Base-by-base conservation (phyloP, 192 early-diverging fungal genomes). In the Coemansia sp. region DNA sequence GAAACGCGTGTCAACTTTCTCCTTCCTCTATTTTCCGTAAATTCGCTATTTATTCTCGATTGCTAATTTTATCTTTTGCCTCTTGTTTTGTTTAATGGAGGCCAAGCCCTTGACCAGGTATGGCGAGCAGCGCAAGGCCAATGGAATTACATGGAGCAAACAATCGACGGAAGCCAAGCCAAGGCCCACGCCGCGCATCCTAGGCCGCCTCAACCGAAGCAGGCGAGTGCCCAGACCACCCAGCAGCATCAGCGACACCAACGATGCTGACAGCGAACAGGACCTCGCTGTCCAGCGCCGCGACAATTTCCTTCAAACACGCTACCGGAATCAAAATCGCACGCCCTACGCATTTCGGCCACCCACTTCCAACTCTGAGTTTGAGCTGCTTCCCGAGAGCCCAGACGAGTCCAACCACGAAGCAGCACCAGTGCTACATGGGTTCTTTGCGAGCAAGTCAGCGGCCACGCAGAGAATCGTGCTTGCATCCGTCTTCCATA, bases 391-490 rank as follows among this genome's bases (percentile, higher is more conserved):
- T 3, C 23, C 48, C 24, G 48, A 50, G n/a, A 60, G 59, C 38
- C 8, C 38, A 10, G 46, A 38, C 10, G 62, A 50, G 62, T 42
- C 7, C 34, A 33, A 24, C 0, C 39, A 35, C 18, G 31, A 5
- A 28, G 40, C 57, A 4, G 53, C 40, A 14, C 24, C 59, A 6
- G 51, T 9, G 34, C 40, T 77, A 14, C 66, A 66, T 13, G 65
- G 34, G 16, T 75, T 75, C 37, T 51, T 70, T 21, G 24, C 43
- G 21, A 81, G 69, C 66, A 60, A 48, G 18, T 75, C 59, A 26
- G 59, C 45, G 39, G 63, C 60, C 26, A 81, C 65, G 24, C 63
- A 60, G 60, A 63, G 69, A 13, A 75, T 81, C 21, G 69, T 66
- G 1, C 46, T 69, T 13, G 37, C 63, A 0, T 10, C 61, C 16